Evolutionary conservation across 768 basidiomycete species (phyloP), one percentile per base, ranked within the genome.

Genomic region (Tulasnella sp.): DNA sequence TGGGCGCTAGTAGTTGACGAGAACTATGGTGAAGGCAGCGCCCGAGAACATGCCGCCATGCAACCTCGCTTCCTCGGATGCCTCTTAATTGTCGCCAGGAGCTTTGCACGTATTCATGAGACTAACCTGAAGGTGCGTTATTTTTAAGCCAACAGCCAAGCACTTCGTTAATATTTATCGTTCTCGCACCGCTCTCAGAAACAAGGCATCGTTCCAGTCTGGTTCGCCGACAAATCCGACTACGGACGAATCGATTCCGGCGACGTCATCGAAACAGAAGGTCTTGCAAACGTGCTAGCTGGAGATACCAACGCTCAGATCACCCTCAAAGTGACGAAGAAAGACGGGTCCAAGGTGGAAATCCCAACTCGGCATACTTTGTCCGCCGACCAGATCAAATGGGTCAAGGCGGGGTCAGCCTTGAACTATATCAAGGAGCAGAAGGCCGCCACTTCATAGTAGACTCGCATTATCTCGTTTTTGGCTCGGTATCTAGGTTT

Each of bases 21-120:
- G 12, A 98, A 97, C 84, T 97, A 98, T 84, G 98, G 98, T 2
- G 98, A 99, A 85, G 98, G 98, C 39, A 97, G 95, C 82, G 98
- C 98, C 10, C 91, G 98, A 78, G 98, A 99, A 85, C 98, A 99
- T 85, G 98, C 98, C 46, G 96, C 98, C 31, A 88, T 99, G 44
- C 97, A 99, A 84, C 98, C 98, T 36, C 90, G 98, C 27, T 98
- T 96, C 87, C 16, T 81, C 93, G 95, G 97, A 24, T 96, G 95
- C 83, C 90, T 89, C 7, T 87, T 96, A 87, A 96, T 98, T 82
- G 85, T 98, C 79, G 96, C 96, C 0, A 88, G 96, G 31, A 98
- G 96, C 1, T 98, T 99, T 83, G 98, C 98, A 82, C 93, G 98
- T 75, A 99, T 99, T 75, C 98, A 99, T 84, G 98, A 99, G 87